Evolutionary conservation across 805 yeast genomes (phyloP), one percentile per base, ranked within the genome.

Genomic region (Suhomyces vadensis): DNA sequence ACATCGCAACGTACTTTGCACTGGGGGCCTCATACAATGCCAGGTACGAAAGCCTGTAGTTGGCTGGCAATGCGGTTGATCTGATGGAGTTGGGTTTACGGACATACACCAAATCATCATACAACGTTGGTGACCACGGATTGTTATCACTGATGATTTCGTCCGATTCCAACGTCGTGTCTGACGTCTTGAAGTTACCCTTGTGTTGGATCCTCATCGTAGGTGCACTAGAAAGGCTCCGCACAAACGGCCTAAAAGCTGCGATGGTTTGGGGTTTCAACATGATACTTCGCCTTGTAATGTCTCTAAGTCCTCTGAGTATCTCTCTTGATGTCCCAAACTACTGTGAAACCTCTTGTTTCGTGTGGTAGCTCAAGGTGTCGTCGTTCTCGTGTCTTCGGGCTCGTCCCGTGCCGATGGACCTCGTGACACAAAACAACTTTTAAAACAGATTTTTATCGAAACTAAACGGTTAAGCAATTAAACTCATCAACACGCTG

Each of bases 1-100:
- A 67, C 43, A 82, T 71, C 2, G 86, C 78, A 2, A 84, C 80
- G 44, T 82, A 81, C 37, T 77, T 75, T 6, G 79, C 70, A 2
- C 82, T 71, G 0, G 90, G 88, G 0, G 85, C 80, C 39, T 72
- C 77, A 54, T 86, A 86, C 20, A 86, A 53, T 3, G 91, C 85
- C 47, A 71, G 72, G 53, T 80, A 76, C 2, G 86, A 80, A 5
- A 82, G 64, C 41, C 88, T 64, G 46, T 58, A 75, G 20, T 80
- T 71, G 4, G 67, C 57, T 5, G 82, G 82, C 19, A 85, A 57
- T n/a, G 73, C 72, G 10, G 72, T 73, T 11, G 72, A 56, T 23
- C 68, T 61, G 10, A 73, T 45, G 0, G 69, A 52, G 3, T 73
- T 67, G 1, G 79, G 77, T 21, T 67, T 65, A 36, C 73, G 63